phyloP scores from a whole-genome alignment of 2,329 filamentous ascomycete genomes.

The Metarhizium robertsii region DNA sequence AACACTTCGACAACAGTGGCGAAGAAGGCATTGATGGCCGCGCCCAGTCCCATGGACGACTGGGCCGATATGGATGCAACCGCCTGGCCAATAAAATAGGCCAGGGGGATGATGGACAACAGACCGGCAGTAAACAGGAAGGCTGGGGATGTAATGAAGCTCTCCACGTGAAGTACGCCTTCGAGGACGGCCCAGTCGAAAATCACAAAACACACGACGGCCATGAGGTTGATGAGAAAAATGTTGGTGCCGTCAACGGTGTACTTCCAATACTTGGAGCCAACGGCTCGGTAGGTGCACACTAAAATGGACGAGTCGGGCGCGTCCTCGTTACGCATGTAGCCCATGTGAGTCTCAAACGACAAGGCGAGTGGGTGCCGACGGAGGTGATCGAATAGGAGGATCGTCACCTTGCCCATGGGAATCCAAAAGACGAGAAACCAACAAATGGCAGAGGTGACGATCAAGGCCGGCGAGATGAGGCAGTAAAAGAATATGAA shows the following conservation, averaged over 20 bases:
- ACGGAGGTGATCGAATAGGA: slow-evolving; percentile 83
- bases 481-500: slow-evolving; percentile 94
- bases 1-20: slow-evolving; percentile 97
- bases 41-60: slow-evolving; percentile 95
- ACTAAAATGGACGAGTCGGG: slow-evolving; percentile 80
- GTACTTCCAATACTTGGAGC: slow-evolving; percentile 97
- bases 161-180: slow-evolving; percentile 57
- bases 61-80: slow-evolving; percentile 98
- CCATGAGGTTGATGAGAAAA: slow-evolving; percentile 95
- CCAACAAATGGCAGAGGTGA: slow-evolving; percentile 88
- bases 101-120: slow-evolving; percentile 88
- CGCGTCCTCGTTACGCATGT: slow-evolving; percentile 60
- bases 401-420: slow-evolving; percentile 90
- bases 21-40: slow-evolving; percentile 96
- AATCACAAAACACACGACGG: slow-evolving; percentile 87
- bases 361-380: slow-evolving; percentile 87
- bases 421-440: slow-evolving; percentile 96
- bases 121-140: slow-evolving; percentile 79
- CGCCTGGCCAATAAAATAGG: slow-evolving; percentile 97
- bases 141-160: slow-evolving; percentile 69
- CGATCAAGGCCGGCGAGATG: slow-evolving; percentile 74
- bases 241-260: slow-evolving; percentile 98
- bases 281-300: slow-evolving; percentile 94
- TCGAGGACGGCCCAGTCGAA: slow-evolving; percentile 81
- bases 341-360: slow-evolving; percentile 78